These are phyloP conservation scores for Copromyces sp. DNA, from an alignment of 495 filamentous ascomycete species.

Conservation along the genomic window DNA sequence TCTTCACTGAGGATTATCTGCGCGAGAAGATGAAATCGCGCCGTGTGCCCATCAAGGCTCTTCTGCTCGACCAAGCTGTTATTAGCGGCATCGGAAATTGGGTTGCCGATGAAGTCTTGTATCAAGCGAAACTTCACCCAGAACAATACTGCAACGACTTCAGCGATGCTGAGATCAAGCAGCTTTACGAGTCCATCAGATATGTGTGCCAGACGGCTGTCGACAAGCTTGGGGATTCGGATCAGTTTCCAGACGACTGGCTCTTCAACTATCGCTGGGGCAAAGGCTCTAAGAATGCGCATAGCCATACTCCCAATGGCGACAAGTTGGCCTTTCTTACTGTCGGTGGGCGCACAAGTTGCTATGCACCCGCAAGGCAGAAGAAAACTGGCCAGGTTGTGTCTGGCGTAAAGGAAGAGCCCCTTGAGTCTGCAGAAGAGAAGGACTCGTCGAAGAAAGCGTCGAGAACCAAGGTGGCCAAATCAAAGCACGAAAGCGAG, in stretches of 20 bases:
- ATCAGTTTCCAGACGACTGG: constrained; percentile 82
- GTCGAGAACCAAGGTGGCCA: constrained; percentile 11
- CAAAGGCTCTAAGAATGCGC: constrained; percentile 71
- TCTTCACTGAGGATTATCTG: constrained; percentile 65
- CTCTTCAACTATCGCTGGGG: constrained; percentile 86
- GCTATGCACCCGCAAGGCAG: constrained; percentile 73
- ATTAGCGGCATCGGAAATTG: constrained; percentile 94
- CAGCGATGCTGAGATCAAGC: constrained; percentile 55
- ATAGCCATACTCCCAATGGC: constrained; percentile 63
- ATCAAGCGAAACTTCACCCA: constrained; percentile 77
- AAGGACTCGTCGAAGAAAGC: constrained; percentile 18
- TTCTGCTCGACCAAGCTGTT: constrained; percentile 79
- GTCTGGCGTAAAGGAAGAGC: constrained; percentile 26
- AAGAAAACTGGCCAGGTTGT: constrained; percentile 51
- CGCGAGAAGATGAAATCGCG: constrained; percentile 56
- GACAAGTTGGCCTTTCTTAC: constrained; percentile 73
- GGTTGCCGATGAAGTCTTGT: constrained; percentile 91
- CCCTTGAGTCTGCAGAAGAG: constrained; percentile 15
- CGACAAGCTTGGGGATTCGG: constrained; percentile 68
- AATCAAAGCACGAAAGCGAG: background rate
- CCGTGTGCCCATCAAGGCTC: constrained; percentile 74
- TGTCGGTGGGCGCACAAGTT: constrained; percentile 82
- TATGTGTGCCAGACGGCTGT: constrained; percentile 72
- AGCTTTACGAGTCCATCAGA: constrained; percentile 61
- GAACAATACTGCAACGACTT: constrained; percentile 87